Percentiles rank a stretch among this genome's conserved stretches.
phyloP scores from a whole-genome alignment of 2,329 filamentous ascomycete genomes.

The Mycosphaerelloides madeirae region DNA sequence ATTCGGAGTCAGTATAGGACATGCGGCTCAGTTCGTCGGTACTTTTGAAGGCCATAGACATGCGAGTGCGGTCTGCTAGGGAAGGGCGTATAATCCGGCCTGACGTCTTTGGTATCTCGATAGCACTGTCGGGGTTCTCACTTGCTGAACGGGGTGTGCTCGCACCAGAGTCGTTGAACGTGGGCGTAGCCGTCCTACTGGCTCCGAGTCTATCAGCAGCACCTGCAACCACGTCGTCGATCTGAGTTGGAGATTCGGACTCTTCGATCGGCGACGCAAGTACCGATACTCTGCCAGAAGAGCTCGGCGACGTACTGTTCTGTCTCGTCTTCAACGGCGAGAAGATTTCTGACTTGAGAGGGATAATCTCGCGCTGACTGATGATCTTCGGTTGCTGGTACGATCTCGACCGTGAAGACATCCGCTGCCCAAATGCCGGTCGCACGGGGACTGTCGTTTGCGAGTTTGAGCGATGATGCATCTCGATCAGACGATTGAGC shows the following conservation, averaged over 20 bases:
- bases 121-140: conserved; percentile 17
- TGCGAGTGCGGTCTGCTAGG: conserved; percentile 44
- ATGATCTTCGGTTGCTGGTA: conserved; percentile 31
- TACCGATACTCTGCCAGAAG: conserved; percentile 10
- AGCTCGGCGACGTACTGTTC: conserved; percentile 15
- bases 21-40: conserved; percentile 16
- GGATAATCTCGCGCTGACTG: conserved; percentile 26
- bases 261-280: conserved; percentile 19
- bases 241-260: conserved; percentile 3
- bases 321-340: conserved; percentile 30
- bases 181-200: neutral
- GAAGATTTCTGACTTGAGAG: conserved; percentile 32
- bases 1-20: conserved; percentile 11
- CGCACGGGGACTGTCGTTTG: conserved; percentile 26
- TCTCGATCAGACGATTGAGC: conserved; percentile 11
- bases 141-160: conserved; percentile 7
- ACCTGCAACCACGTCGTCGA: conserved; percentile 9
- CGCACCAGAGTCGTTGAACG: conserved; percentile 2
- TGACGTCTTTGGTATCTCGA: conserved; percentile 9
- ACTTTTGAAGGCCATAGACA: conserved; percentile 39
- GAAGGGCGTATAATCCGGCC: conserved; percentile 32
- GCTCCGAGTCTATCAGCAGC: conserved; percentile 12
- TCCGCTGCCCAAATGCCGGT: conserved; percentile 21
- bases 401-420: conserved; percentile 25
- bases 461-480: conserved; percentile 22